These are phyloP conservation scores for Neospermospora avenae DNA, from an alignment of 2,329 filamentous ascomycete species.

Conservation along the genomic window DNA sequence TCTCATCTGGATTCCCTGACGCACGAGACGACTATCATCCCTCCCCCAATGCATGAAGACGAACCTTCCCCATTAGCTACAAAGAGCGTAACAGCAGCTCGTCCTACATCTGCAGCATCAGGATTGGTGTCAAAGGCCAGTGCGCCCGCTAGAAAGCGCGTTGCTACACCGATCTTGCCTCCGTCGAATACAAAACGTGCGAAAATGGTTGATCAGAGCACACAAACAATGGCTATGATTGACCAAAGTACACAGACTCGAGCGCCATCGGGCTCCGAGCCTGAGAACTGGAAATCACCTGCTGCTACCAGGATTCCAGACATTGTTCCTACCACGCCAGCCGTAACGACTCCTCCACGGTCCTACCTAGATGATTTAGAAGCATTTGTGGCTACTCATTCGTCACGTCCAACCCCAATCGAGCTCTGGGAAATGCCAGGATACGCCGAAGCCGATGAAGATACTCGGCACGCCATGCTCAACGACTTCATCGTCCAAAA, in stretches of 20 bases:
- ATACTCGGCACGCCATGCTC: conserved; percentile 41
- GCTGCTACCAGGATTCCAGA: not conserved
- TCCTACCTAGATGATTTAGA: conserved; percentile 24
- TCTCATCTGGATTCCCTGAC: not conserved
- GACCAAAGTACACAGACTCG: conserved; percentile 33
- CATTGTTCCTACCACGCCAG: not conserved
- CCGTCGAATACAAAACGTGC: conserved; percentile 22
- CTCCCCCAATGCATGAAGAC: conserved; percentile 7
- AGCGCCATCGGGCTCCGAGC: conserved; percentile 19
- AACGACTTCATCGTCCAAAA: conserved; percentile 49
- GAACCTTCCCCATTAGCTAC: conserved; percentile 20
- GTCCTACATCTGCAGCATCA: conserved; percentile 16
- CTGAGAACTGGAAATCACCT: conserved; percentile 7
- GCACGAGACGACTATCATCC: not conserved
- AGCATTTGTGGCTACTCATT: conserved; percentile 24
- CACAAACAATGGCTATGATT: conserved; percentile 31
- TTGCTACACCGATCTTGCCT: conserved; percentile 1
- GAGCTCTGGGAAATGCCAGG: conserved; percentile 31
- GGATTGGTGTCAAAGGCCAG: conserved; percentile 24
- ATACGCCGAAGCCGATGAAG: conserved; percentile 32
- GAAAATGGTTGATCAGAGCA: conserved; percentile 32
- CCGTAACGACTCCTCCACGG: conserved; percentile 8
- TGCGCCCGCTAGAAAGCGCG: conserved; percentile 19
- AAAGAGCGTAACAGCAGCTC: conserved; percentile 18
- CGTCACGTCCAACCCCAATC: conserved; percentile 23